These are phyloP conservation scores for Phytophthora foliorum DNA, from an alignment of 352 stramenopile genomes.

Conservation along the genomic window DNA sequence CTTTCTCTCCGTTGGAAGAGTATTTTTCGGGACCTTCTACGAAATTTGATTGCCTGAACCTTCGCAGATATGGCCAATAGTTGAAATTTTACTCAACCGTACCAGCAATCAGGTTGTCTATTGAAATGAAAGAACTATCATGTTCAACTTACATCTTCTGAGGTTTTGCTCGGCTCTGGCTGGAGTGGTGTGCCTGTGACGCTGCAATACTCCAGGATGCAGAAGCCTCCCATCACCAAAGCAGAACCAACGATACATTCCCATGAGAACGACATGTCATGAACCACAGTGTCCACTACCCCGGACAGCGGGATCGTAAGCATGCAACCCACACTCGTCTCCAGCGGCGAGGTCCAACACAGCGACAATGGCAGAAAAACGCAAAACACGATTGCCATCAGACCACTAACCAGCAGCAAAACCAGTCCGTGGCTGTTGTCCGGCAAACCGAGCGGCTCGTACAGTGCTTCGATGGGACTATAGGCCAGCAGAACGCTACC, in stretches of 20 bases:
- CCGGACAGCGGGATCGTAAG: constrained; percentile 64
- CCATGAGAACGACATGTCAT: constrained; percentile 55
- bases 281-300: constrained; percentile 52
- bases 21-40: not conserved
- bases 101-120: no score
- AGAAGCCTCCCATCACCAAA: constrained; percentile 62
- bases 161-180: not conserved
- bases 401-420: constrained; percentile 44
- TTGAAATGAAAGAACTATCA: no score
- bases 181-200: no score
- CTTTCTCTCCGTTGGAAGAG: not conserved
- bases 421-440: constrained; percentile 36
- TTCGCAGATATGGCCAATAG: no score
- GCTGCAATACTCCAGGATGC: constrained; percentile 32
- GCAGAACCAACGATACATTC: constrained; percentile 58
- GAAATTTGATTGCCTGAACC: no score
- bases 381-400: constrained; percentile 68
- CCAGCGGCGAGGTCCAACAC: constrained; percentile 64
- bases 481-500: constrained; percentile 46
- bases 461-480: constrained; percentile 46
- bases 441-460: constrained; percentile 57
- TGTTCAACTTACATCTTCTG: not conserved
- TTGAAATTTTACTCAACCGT: no score
- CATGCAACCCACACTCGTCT: constrained; percentile 74
- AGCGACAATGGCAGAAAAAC: constrained; percentile 57